Base-by-base conservation (phyloP, 2,329 filamentous ascomycete species). In the Tympanopsis confertula region DNA sequence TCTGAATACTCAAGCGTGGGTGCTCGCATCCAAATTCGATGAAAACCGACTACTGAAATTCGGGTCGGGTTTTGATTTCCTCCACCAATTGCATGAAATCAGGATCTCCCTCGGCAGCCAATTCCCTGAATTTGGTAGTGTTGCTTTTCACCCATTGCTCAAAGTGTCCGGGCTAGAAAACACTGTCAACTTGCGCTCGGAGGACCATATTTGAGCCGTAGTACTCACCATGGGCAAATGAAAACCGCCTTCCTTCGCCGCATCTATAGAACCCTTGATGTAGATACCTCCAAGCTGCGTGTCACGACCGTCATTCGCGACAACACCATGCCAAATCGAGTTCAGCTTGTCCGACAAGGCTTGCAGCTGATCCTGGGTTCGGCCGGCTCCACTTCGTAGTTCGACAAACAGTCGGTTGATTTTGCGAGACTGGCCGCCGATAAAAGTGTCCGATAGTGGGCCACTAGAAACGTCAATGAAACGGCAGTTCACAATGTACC, bases 131-230 rank as follows among this genome's bases (percentile, higher is more conserved):
- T n/a, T n/a, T n/a, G n/a, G n/a, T n/a, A n/a, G n/a, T 37, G 13
- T 26, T 37, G 18, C 18, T 22, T 4, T 35, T 35, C 4, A 35
- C 32, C 32, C 32, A 35, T 18, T 35, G 32, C 20, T 35, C 32
- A 18, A 35, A 35, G 13, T 35, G 19, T 4, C 32, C 32, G 20
- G 32, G 32, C 32, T 35, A 17, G 19, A 7, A 17, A 33, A 5
- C 19, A 33, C 5, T 15, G 5, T 5, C 19, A 14, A 33, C 5
- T n/a, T 15, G 30, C 30, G 10, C 19, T 33, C n/a, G n/a, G n/a
- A n/a, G n/a, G n/a, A n/a, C n/a, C n/a, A 33, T 33, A 33, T 14
- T 15, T 15, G 15, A 5, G 14, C 30, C 15, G 10, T 15, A 15
- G 13, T 15, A 14, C 32, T 19, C 20, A 35, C 32, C 32, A 35